Evolutionary conservation across 495 filamentous ascomycete genomes (phyloP).

Genomic region (Immersiella caudata): DNA sequence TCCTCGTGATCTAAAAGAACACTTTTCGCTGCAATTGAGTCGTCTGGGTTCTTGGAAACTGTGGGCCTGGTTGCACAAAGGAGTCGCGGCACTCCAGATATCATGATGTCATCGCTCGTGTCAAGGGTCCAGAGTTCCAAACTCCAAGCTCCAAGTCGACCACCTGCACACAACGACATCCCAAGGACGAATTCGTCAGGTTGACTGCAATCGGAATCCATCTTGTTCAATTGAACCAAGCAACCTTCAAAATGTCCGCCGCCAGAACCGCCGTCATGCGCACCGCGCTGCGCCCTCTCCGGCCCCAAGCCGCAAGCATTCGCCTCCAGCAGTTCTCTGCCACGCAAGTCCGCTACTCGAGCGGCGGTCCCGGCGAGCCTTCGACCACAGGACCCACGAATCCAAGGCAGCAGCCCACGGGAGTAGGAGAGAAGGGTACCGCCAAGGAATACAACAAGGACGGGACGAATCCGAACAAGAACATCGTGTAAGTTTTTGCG

Average conservation of each 20-base stretch:
- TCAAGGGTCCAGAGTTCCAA: not conserved
- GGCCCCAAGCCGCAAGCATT: not conserved
- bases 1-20: not conserved
- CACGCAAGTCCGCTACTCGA: not conserved
- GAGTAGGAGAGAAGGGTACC: constrained; percentile 8
- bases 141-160: constrained; percentile 1
- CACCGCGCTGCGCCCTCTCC: constrained; percentile 3
- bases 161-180: not conserved
- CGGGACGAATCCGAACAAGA: constrained; percentile 34
- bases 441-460: constrained; percentile 16
- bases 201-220: not conserved
- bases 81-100: not conserved
- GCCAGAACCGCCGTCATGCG: constrained; percentile 2
- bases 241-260: constrained; percentile 9
- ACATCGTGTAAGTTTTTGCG: constrained; percentile 23
- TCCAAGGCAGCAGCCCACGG: not conserved
- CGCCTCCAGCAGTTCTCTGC: not conserved
- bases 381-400: not conserved
- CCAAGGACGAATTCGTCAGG: not conserved
- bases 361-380: not conserved
- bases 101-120: constrained; percentile 1
- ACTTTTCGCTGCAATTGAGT: not conserved
- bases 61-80: not conserved
- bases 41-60: not conserved
- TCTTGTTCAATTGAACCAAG: not conserved